phyloP scores from a whole-genome alignment of 2,329 filamentous ascomycete species.

The Rutstroemia sp. region DNA sequence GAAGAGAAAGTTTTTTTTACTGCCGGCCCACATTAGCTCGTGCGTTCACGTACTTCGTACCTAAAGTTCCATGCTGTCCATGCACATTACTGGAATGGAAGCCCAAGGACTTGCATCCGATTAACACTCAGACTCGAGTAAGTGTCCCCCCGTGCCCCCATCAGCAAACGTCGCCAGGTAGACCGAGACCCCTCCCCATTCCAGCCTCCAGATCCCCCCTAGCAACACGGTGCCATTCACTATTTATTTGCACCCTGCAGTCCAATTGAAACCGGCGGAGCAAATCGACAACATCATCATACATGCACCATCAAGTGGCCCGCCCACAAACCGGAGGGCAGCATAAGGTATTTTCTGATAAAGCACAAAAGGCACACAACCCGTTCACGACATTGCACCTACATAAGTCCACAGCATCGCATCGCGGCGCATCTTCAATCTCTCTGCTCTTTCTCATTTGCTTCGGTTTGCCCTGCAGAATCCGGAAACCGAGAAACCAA shows the following conservation, averaged over 20 bases:
- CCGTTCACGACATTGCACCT: neutral
- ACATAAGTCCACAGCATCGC: conserved; percentile 6
- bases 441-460: neutral
- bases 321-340: too few relatives aligned
- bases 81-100: neutral
- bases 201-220: neutral
- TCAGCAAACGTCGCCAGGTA: conserved; percentile 6
- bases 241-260: neutral
- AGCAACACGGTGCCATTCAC: conserved; percentile 5
- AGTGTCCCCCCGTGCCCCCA: neutral
- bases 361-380: neutral
- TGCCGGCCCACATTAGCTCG: conserved; percentile 1
- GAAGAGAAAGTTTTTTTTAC: neutral
- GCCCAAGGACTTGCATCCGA: conserved; percentile 2
- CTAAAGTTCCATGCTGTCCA: neutral
- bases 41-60: neutral
- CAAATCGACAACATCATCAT: neutral
- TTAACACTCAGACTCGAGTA: neutral
- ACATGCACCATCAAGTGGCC: neutral
- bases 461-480: neutral
- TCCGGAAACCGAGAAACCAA: neutral
- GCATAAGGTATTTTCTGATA: neutral
- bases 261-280: neutral
- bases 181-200: neutral
- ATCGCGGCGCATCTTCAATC: neutral